Conservation (phyloP, 495 filamentous ascomycete genomes). For the Aspergillus olivimuriae region DNA sequence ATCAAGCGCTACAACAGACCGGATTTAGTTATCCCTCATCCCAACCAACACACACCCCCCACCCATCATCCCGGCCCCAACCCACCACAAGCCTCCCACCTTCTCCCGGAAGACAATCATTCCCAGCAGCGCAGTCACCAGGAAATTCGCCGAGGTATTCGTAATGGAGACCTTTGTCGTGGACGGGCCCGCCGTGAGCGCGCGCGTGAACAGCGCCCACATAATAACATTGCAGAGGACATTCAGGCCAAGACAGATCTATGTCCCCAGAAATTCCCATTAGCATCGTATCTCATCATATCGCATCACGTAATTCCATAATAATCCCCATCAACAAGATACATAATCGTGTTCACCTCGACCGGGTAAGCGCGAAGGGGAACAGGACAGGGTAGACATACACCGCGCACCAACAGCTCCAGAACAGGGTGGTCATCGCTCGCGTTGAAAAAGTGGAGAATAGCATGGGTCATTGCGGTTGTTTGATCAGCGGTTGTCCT, state of each 20-base stretch:
- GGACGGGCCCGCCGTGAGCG: slow-evolving; percentile 72
- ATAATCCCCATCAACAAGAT: too few species aligned
- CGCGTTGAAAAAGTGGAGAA: slow-evolving; percentile 54
- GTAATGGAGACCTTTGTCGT: slow-evolving; percentile 89
- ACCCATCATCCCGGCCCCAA: slow-evolving; percentile 76
- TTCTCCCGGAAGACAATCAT: slow-evolving; percentile 64
- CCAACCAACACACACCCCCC: slow-evolving; percentile 90
- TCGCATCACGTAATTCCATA: too few species aligned
- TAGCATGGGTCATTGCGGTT: slow-evolving; percentile 53
- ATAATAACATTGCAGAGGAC: slow-evolving; percentile 86
- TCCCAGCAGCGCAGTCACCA: slow-evolving; percentile 82
- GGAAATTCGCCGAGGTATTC: slow-evolving; percentile 90
- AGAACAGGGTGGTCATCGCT: slow-evolving; percentile 44
- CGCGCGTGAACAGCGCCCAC: slow-evolving; percentile 84
- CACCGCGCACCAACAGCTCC: slow-evolving; percentile 61
- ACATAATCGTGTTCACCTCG: neutral
- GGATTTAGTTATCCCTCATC: slow-evolving; percentile 48
- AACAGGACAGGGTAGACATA: slow-evolving; percentile 39
- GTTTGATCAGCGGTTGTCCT: slow-evolving; percentile 87
- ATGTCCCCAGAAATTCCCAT: neutral
- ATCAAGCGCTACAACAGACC: neutral
- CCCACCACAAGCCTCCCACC: slow-evolving; percentile 78
- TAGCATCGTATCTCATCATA: too few species aligned
- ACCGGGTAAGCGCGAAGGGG: neutral
- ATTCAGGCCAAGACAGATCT: slow-evolving; percentile 86